Conservation (phyloP, 176 grass and related monocot genomes). For the Aegilops tauschii region DNA sequence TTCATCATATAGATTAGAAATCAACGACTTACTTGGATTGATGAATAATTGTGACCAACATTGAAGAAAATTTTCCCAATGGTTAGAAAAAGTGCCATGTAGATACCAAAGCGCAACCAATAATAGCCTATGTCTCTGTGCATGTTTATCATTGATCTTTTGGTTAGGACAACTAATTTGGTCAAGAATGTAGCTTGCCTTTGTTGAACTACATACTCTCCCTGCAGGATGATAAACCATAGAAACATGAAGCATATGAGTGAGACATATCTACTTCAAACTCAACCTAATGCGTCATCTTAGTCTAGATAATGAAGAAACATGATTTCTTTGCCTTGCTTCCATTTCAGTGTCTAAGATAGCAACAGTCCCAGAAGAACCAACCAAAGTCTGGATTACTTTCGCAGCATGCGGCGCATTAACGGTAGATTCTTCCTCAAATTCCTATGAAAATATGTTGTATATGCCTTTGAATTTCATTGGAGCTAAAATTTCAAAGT, state of each 20-base stretch:
- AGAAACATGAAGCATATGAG: neutral
- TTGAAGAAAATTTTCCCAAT: slow-evolving; percentile 52
- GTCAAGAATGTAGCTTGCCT: slow-evolving; percentile 35
- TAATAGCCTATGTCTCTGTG: slow-evolving; percentile 61
- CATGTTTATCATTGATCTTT: slow-evolving; percentile 58
- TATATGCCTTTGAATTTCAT: neutral
- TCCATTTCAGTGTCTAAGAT: neutral
- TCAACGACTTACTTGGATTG: slow-evolving; percentile 48
- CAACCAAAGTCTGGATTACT: slow-evolving; percentile 25
- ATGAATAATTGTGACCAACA: slow-evolving; percentile 37
- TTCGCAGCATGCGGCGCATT: neutral
- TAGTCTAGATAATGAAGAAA: neutral
- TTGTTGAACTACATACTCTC: neutral
- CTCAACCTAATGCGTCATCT: neutral
- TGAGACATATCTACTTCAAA: no score
- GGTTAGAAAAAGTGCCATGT: slow-evolving; percentile 38
- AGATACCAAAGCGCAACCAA: slow-evolving; percentile 55
- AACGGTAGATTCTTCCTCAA: neutral
- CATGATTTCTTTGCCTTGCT: neutral
- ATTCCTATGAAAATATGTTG: neutral
- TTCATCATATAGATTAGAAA: neutral
- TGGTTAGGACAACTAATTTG: slow-evolving; percentile 39
- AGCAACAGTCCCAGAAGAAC: neutral
- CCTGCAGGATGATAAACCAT: neutral
- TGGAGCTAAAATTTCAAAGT: neutral